Evolutionary conservation across 345 rosid species (phyloP).

Genomic region (Sisymbrium altissimum): DNA sequence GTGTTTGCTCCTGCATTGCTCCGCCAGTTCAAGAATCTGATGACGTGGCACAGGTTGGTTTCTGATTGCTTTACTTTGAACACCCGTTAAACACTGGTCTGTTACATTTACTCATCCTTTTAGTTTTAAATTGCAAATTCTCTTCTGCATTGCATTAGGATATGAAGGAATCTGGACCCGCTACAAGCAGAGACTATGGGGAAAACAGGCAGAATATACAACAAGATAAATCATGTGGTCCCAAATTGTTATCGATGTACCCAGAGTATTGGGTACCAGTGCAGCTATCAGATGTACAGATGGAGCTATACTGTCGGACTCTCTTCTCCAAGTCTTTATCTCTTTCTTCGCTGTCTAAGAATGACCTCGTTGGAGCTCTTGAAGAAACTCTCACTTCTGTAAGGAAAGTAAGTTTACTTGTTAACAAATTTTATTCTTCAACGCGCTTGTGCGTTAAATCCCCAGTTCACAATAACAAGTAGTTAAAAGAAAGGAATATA

Average conservation of each 20-base stretch:
- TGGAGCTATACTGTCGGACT: slow-evolving; percentile 84
- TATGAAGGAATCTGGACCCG: slow-evolving; percentile 48
- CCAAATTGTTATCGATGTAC: slow-evolving; percentile 54
- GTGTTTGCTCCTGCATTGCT: slow-evolving; percentile 34
- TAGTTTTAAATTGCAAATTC: neutral
- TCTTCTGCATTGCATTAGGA: slow-evolving; percentile 51
- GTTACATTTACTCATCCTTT: neutral
- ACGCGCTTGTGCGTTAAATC: neutral
- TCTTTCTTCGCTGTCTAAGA: slow-evolving; percentile 58
- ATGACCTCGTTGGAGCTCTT: slow-evolving; percentile 57
- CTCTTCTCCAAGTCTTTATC: slow-evolving; percentile 50
- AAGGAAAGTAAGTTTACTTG: slow-evolving; percentile 54
- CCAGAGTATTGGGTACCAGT: slow-evolving; percentile 92
- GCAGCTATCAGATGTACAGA: slow-evolving; percentile 72
- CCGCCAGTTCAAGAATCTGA: slow-evolving; percentile 29
- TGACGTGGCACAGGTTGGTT: slow-evolving; percentile 38
- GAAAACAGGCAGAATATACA: slow-evolving; percentile 29
- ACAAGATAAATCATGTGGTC: slow-evolving; percentile 30
- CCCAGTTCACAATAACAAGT: neutral
- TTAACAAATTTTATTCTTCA: neutral
- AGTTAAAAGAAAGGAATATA: neutral
- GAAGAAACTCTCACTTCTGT: slow-evolving; percentile 52
- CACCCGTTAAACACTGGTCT: neutral
- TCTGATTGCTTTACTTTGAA: slow-evolving; percentile 1
- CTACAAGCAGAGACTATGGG: slow-evolving; percentile 27